phyloP scores from a whole-genome alignment of 345 rosid genomes.

The Eucalyptus decipiens region DNA sequence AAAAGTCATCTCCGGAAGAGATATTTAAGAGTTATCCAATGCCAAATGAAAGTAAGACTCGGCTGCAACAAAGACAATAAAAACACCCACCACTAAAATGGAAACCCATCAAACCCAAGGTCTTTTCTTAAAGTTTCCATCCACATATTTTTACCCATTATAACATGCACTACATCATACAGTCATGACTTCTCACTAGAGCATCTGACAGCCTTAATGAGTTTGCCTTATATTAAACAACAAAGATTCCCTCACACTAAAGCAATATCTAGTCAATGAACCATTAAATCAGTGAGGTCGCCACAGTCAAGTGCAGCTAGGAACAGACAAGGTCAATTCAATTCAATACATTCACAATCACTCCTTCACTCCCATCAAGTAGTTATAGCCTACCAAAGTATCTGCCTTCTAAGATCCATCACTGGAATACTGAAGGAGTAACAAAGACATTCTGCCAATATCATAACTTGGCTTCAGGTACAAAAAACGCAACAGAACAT shows the following conservation, averaged over 20 bases:
- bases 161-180: too few relatives aligned
- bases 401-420: neutral
- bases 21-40: neutral
- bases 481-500: neutral
- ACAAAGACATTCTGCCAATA: neutral
- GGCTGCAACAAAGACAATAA: neutral
- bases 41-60: neutral
- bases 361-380: neutral
- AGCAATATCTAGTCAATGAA: neutral
- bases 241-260: neutral
- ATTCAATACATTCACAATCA: neutral
- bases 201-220: neutral
- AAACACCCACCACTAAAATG: neutral
- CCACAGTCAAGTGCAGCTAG: neutral
- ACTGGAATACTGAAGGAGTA: neutral
- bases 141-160: too few relatives aligned
- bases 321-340: neutral
- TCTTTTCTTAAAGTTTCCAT: neutral
- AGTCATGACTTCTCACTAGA: too few relatives aligned
- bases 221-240: neutral
- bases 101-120: neutral
- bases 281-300: neutral
- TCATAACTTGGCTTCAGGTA: neutral
- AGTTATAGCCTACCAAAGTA: neutral
- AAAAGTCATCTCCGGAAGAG: neutral